Conservation (phyloP, 495 filamentous ascomycete genomes). For the Bacidia gigantensis region DNA sequence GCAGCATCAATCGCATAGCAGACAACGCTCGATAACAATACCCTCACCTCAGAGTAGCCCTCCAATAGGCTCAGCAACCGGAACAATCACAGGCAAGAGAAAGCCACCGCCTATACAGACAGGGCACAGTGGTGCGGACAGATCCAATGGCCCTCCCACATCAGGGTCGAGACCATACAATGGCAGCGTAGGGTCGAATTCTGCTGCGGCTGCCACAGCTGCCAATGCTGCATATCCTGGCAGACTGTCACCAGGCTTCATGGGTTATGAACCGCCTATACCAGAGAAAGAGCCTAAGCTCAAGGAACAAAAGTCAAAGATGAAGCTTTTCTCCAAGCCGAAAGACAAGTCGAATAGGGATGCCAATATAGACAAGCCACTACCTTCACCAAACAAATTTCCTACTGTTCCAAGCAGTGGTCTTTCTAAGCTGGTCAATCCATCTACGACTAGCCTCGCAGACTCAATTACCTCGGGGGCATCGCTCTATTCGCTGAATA, state of each 20-base stretch:
- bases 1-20: constrained; percentile 47
- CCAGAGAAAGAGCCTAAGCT: constrained; percentile 48
- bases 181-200: constrained; percentile 50
- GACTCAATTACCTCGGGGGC: constrained; percentile 48
- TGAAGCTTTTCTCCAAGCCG: constrained; percentile 82
- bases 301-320: constrained; percentile 71
- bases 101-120: constrained; percentile 41
- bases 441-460: constrained; percentile 61
- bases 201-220: constrained; percentile 61
- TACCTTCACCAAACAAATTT: constrained; percentile 75
- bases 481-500: constrained; percentile 60
- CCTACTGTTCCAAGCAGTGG: constrained; percentile 41
- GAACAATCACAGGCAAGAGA: constrained; percentile 33
- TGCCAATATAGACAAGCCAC: constrained; percentile 42
- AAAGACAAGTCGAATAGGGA: constrained; percentile 64
- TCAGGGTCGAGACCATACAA: constrained; percentile 39
- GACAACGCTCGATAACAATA: constrained; percentile 61
- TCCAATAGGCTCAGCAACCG: constrained; percentile 19
- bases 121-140: constrained; percentile 27
- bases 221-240: constrained; percentile 76
- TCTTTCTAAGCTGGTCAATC: constrained; percentile 51
- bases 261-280: constrained; percentile 13
- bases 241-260: constrained; percentile 34
- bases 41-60: constrained; percentile 31
- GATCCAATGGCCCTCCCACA: constrained; percentile 27